Evolutionary conservation across 805 yeast genomes (phyloP).

Genomic region (Saccharomycopsis oosterbeekiorum): DNA sequence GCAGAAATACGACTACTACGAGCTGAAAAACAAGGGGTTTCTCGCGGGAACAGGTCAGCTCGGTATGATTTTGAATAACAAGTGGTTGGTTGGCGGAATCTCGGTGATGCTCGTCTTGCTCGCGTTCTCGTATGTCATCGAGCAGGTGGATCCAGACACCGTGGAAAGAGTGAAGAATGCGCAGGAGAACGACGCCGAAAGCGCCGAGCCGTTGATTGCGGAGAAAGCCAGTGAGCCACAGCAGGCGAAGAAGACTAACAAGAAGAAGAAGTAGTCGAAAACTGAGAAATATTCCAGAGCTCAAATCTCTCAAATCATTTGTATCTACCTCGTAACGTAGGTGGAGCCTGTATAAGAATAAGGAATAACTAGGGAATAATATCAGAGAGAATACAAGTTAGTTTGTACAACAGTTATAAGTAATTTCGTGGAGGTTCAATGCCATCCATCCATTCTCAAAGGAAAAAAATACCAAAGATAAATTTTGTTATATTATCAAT

Average conservation of each 20-base stretch:
- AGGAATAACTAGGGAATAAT: no score
- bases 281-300: no score
- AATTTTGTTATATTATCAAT: no score
- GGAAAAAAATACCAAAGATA: no score
- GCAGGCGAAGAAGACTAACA: background rate
- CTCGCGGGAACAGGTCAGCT: constrained; percentile 18
- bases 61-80: constrained; percentile 13
- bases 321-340: no score
- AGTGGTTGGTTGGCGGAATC: constrained; percentile 12
- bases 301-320: no score
- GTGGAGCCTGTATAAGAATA: no score
- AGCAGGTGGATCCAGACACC: constrained; percentile 17
- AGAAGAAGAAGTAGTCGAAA: background rate
- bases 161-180: constrained; percentile 8
- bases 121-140: constrained; percentile 8
- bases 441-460: no score
- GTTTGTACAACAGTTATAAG: no score
- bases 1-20: constrained; percentile 8
- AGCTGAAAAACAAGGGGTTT: constrained; percentile 14
- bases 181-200: background rate
- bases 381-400: no score
- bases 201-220: background rate
- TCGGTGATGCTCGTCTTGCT: constrained; percentile 4
- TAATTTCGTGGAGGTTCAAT: no score
- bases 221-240: background rate